A percentile compares a stretch with the other conserved stretches of the same genome.
Evolutionary conservation across 768 basidiomycete genomes (phyloP).

Genomic region (Sarcodon sp.): DNA sequence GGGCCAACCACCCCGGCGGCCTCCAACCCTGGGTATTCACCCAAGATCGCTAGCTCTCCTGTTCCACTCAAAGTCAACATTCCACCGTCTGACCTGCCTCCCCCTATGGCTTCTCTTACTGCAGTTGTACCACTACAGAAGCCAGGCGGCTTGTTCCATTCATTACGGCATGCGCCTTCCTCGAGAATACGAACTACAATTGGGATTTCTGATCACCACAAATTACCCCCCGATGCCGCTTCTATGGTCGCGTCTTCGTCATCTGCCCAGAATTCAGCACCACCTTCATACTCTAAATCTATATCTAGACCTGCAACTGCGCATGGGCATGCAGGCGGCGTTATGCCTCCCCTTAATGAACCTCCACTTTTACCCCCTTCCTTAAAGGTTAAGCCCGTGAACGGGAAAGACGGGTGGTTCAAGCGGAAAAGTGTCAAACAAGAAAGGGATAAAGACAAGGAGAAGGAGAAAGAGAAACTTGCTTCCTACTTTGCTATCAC

Average conservation of each 20-base stretch:
- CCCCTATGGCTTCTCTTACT: slow-evolving; percentile 11
- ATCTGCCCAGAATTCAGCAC: neutral
- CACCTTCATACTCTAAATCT: neutral
- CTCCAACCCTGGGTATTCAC: slow-evolving; percentile 6
- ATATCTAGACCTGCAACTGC: no score
- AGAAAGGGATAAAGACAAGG: slow-evolving; percentile 13
- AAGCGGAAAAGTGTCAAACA: slow-evolving; percentile 1
- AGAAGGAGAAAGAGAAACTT: slow-evolving; percentile 11
- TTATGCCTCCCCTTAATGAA: no score
- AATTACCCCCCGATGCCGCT: neutral
- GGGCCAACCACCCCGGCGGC: slow-evolving; percentile 13
- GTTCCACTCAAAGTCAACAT: slow-evolving; percentile 4
- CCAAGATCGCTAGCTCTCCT: slow-evolving; percentile 2
- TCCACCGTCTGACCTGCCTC: slow-evolving; percentile 7
- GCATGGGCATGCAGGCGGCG: no score
- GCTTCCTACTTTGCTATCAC: neutral
- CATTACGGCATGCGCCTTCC: slow-evolving; percentile 14
- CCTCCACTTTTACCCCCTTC: neutral
- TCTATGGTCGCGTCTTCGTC: neutral
- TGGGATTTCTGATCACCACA: slow-evolving; percentile 8
- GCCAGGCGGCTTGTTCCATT: slow-evolving; percentile 10
- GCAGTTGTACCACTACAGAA: slow-evolving; percentile 1
- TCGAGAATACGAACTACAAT: slow-evolving; percentile 13
- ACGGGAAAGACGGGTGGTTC: neutral
- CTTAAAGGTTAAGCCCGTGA: neutral